Evolutionary conservation across 2,329 filamentous ascomycete species (phyloP), one percentile per base, ranked within the genome.

Genomic region (Colletotrichum salicis): DNA sequence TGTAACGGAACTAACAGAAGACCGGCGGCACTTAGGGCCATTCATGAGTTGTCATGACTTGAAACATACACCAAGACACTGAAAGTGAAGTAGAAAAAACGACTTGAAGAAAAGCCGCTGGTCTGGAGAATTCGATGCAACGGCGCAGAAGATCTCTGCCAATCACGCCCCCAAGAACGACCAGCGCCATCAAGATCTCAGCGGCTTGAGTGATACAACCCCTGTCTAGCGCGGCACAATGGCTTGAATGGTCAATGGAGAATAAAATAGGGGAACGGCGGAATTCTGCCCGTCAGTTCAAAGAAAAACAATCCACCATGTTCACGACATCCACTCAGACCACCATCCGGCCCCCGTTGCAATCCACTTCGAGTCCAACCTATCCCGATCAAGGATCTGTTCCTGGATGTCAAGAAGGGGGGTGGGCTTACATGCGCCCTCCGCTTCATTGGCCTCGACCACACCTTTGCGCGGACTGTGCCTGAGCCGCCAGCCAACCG

Each of bases 121-220:
- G 58, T 59, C 64, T 54, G 31, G 15, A 67, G 31, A 4, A 15
- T 35, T 63, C 52, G 33, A 71, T 55, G 64, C 69, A 63, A 59
- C 54, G 64, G 64, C 7, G 59, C 69, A 31, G 58, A 15, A 71
- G 58, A 69, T 68, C 41, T 62, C 15, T 51, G 54, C 69, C 69
- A 71, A 64, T 71, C 69, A 64, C 45, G 54, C 41, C 65, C 55
- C 11, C 15, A 68, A 55, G 37, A 48, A 58, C 54, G 69, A 59
- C 64, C 41, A 60, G 64, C 69, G 33, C 64, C 69, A 69, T 71
- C 69, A 69, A 71, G 54, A 71, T 71, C 69, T 71, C 41, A 65
- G 69, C 64, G 58, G 52, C 65, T 59, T 64, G 37, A 58, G 15
- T 48, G 41, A 48, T 35, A 67, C 41, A 57, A 45, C 54, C 58